phyloP scores from a whole-genome alignment of 139 green algal species.

The Chloropicon primus region DNA sequence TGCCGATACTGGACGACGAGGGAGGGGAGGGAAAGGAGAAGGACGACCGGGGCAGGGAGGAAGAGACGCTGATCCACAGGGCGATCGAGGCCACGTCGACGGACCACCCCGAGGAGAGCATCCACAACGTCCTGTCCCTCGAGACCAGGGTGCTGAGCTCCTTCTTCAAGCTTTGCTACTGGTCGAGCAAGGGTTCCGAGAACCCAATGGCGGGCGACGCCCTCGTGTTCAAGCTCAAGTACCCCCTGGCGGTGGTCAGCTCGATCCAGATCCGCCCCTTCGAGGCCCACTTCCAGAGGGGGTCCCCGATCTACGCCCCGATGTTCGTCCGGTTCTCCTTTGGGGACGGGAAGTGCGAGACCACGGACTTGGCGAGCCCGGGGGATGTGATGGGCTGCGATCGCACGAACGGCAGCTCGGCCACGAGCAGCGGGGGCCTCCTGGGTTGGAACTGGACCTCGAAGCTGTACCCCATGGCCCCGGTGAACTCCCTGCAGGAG shows the following conservation, averaged over 20 bases:
- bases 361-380: not conserved
- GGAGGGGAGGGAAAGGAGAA: not conserved
- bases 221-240: not conserved
- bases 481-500: constrained; percentile 19
- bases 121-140: not conserved
- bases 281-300: constrained; percentile 19
- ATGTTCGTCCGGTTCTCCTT: constrained; percentile 16
- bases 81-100: not conserved
- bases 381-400: not conserved
- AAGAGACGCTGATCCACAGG: not conserved
- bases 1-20: not conserved
- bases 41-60: not conserved
- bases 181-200: not conserved
- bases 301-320: constrained; percentile 19
- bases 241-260: not conserved
- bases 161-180: not conserved
- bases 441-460: constrained; percentile 22
- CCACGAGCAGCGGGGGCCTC: constrained; percentile 2
- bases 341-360: constrained; percentile 7
- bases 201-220: not conserved
- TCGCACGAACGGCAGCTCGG: not conserved
- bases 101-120: not conserved
- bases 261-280: not conserved
- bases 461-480: constrained; percentile 18
- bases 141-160: not conserved